These are phyloP conservation scores for Salvia miltiorrhiza DNA, from an alignment of 257 asterid species.

Conservation along the genomic window DNA sequence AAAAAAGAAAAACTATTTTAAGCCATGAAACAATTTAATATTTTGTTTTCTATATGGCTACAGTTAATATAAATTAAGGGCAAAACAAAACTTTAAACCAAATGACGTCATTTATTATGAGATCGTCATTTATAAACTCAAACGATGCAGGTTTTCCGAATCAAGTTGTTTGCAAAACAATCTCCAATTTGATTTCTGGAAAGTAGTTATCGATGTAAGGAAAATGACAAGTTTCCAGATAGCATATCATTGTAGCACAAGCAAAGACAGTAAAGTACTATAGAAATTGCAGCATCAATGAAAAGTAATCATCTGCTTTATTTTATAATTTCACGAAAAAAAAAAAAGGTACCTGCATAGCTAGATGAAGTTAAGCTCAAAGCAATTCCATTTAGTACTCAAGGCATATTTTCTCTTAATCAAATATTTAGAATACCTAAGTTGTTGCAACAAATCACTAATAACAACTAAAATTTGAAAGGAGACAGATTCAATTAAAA, in stretches of 20 bases:
- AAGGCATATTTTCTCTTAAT: neutral
- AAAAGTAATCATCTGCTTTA: neutral
- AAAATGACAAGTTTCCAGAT: neutral
- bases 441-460: neutral
- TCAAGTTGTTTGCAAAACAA: neutral
- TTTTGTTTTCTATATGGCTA: too few relatives aligned
- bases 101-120: too few relatives aligned
- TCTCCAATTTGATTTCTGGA: neutral
- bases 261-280: neutral
- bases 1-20: too few relatives aligned
- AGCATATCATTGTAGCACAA: neutral
- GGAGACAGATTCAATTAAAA: neutral
- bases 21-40: too few relatives aligned
- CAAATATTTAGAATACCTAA: neutral
- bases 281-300: neutral
- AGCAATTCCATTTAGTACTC: neutral
- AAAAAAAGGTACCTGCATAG: conserved; percentile 71
- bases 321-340: neutral
- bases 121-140: too few relatives aligned
- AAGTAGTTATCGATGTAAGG: neutral
- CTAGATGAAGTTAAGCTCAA: conserved; percentile 9
- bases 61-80: too few relatives aligned
- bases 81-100: too few relatives aligned
- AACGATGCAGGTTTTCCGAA: neutral
- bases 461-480: neutral